Evolutionary conservation across 2,329 filamentous ascomycete genomes (phyloP).

Genomic region (Zymoseptoria pseudotritici): DNA sequence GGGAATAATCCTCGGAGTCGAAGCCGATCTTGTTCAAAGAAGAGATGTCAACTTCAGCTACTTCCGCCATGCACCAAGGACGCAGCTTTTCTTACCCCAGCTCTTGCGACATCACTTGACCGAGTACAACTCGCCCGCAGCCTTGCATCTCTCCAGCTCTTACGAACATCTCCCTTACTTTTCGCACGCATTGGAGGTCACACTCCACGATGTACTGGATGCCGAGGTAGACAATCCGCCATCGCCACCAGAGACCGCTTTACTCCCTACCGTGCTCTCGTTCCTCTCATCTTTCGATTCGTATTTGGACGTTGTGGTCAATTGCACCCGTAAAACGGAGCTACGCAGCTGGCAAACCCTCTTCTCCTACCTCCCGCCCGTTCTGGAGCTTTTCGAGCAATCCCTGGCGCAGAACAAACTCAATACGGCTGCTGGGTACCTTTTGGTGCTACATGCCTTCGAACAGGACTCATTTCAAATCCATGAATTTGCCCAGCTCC

Average conservation of each 20-base stretch:
- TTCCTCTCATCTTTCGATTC: constrained; percentile 55
- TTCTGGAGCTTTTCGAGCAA: constrained; percentile 88
- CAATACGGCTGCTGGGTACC: constrained; percentile 91
- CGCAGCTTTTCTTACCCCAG: constrained; percentile 86
- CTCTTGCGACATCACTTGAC: constrained; percentile 72
- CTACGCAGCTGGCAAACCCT: constrained; percentile 90
- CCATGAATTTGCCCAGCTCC: constrained; percentile 66
- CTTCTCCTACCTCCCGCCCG: constrained; percentile 83
- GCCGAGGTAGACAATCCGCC: constrained; percentile 74
- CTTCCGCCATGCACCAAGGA: constrained; percentile 82
- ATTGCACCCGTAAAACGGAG: constrained; percentile 95
- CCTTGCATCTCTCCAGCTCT: constrained; percentile 72
- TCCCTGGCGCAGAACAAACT: constrained; percentile 75
- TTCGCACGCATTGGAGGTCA: constrained; percentile 81
- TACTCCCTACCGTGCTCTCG: constrained; percentile 46
- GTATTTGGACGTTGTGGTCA: constrained; percentile 91
- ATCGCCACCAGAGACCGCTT: constrained; percentile 37
- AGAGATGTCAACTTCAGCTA: constrained; percentile 87
- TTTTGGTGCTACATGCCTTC: constrained; percentile 85
- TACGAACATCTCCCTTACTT: constrained; percentile 89
- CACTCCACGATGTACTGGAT: constrained; percentile 88
- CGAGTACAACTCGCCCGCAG: constrained; percentile 69
- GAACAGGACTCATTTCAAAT: constrained; percentile 45
- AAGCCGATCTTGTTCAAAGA: constrained; percentile 87
- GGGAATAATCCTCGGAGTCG: constrained; percentile 81